Percentiles rank a stretch among this genome's conserved stretches.
Conservation (phyloP, 2,329 filamentous ascomycete species). For the Aspergillus texensis region DNA sequence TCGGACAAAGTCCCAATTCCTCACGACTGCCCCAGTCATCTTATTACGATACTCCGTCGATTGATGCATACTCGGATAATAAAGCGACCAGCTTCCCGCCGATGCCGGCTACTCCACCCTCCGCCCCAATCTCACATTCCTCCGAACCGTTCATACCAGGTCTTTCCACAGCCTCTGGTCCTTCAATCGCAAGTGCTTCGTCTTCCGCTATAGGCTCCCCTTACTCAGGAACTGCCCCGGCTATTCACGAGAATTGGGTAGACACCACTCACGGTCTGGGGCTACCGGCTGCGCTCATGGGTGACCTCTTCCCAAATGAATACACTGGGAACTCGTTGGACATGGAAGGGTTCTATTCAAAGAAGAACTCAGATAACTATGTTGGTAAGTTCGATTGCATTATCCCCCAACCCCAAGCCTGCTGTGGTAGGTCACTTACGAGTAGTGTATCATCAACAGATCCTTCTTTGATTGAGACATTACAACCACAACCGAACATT, state of each 20-base stretch:
- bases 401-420: not conserved
- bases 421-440: not conserved
- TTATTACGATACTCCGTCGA: conserved; percentile 32
- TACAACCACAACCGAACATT: conserved; percentile 34
- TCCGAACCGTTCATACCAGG: conserved; percentile 55
- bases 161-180: conserved; percentile 63
- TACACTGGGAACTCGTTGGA: conserved; percentile 51
- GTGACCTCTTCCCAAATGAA: conserved; percentile 60
- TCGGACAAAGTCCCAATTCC: conserved; percentile 25
- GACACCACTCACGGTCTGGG: conserved; percentile 56
- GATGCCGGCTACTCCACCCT: conserved; percentile 38
- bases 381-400: conserved; percentile 31
- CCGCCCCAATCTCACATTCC: conserved; percentile 31
- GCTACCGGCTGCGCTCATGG: conserved; percentile 65
- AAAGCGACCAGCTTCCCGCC: conserved; percentile 31
- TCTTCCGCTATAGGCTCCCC: conserved; percentile 71
- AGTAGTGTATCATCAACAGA: conserved; percentile 43
- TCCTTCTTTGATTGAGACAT: conserved; percentile 61
- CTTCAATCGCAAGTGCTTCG: conserved; percentile 59
- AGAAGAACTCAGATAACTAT: conserved; percentile 45
- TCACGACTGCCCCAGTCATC: conserved; percentile 26
- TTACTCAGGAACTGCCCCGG: conserved; percentile 62
- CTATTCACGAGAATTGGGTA: conserved; percentile 63
- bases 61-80: conserved; percentile 28
- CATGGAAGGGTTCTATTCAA: conserved; percentile 44